Conservation (phyloP, 441 rosid species). For the Jatropha multifida region DNA sequence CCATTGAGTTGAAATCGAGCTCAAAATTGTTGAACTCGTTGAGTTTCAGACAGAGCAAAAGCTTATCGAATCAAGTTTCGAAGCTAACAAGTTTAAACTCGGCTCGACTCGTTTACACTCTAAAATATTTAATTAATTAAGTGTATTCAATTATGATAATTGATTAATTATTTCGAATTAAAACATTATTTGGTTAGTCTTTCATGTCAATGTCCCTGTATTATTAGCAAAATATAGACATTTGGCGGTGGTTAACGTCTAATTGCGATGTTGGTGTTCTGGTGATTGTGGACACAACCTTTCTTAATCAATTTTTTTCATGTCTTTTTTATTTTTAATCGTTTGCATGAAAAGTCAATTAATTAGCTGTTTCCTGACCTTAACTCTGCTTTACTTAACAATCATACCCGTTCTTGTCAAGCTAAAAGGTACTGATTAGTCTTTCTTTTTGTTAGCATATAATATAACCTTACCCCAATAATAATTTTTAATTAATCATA, state of each 20-base stretch:
- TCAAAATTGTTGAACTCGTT: no score
- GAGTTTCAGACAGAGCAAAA: no score
- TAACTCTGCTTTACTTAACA: slow-evolving; percentile 6
- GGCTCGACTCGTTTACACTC: no score
- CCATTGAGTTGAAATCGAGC: no score
- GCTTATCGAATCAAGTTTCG: no score
- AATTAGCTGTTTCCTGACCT: slow-evolving; percentile 23
- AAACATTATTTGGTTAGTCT: slow-evolving; percentile 14
- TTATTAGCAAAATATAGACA: slow-evolving; percentile 25
- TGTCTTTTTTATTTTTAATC: slow-evolving; percentile 27
- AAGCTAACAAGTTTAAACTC: no score
- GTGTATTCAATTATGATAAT: neutral
- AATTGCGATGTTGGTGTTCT: slow-evolving; percentile 31
- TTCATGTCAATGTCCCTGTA: slow-evolving; percentile 35
- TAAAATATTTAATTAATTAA: neutral
- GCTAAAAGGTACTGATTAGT: slow-evolving; percentile 1
- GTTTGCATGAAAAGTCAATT: slow-evolving; percentile 25
- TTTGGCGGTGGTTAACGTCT: slow-evolving; percentile 29
- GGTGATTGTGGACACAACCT: slow-evolving; percentile 19
- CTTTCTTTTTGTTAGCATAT: neutral
- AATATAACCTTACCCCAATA: neutral
- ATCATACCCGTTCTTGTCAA: slow-evolving; percentile 14
- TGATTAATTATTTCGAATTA: slow-evolving; percentile 5
- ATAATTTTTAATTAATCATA: neutral
- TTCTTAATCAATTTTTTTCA: slow-evolving; percentile 35